phyloP scores from a whole-genome alignment of 768 basidiomycete species.

The Amanita pallidorosea region DNA sequence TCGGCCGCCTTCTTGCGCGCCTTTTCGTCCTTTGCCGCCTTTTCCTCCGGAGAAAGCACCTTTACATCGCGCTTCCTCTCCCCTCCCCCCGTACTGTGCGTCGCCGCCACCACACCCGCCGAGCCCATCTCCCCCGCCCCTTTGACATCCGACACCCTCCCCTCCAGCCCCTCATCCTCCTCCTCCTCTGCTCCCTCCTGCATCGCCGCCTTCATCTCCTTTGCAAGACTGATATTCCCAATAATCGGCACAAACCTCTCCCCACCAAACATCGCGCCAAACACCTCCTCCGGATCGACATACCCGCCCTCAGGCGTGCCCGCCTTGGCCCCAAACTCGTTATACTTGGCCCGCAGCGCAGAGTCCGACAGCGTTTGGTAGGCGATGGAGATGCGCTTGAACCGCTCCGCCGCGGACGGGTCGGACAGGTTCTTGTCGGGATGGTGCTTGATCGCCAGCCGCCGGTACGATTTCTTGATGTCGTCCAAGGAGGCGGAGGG shows the following conservation, averaged over 20 bases:
- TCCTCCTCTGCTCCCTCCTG: slow-evolving; percentile 68
- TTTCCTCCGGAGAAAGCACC: slow-evolving; percentile 59
- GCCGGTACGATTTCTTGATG: slow-evolving; percentile 85
- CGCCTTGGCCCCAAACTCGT: slow-evolving; percentile 83
- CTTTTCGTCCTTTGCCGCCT: slow-evolving; percentile 64
- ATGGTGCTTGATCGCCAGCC: slow-evolving; percentile 83
- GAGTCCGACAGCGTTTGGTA: slow-evolving; percentile 81
- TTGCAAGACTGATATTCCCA: slow-evolving; percentile 77
- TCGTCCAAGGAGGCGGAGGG: slow-evolving; percentile 73
- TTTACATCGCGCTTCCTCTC: slow-evolving; percentile 25
- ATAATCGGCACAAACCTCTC: slow-evolving; percentile 82
- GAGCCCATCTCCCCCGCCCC: too few relatives aligned
- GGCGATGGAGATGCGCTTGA: slow-evolving; percentile 85
- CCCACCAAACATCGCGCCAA: slow-evolving; percentile 82
- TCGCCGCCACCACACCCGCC: not conserved
- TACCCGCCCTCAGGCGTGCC: slow-evolving; percentile 77
- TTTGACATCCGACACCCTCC: slow-evolving; percentile 22
- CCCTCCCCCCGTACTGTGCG: too few relatives aligned
- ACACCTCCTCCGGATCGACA: slow-evolving; percentile 78
- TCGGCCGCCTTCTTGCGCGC: slow-evolving; percentile 55
- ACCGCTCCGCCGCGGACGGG: slow-evolving; percentile 76
- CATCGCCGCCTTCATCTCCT: slow-evolving; percentile 87
- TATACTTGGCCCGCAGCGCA: slow-evolving; percentile 70
- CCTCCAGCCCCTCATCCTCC: slow-evolving; percentile 30
- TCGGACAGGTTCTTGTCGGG: slow-evolving; percentile 91